Base-by-base conservation (phyloP, 108 stramenopile genomes). In the Craspedostauros australis region DNA sequence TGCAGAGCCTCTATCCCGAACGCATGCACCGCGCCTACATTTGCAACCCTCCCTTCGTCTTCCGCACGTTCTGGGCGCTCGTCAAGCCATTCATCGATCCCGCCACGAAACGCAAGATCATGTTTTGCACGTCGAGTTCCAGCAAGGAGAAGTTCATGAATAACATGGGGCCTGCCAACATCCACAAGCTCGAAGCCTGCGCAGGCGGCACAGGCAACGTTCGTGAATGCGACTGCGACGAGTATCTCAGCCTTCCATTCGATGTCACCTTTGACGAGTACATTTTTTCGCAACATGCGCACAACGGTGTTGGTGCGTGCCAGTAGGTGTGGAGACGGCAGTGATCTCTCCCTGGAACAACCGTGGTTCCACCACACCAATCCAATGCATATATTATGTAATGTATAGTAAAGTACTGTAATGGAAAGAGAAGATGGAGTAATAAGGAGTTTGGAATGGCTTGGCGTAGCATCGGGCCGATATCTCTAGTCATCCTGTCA, bases 1-100 rank as follows among this genome's bases (percentile, higher is more conserved):
- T 96, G 18, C 94, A 95, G 57, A 60, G 72, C 27, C 91, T 91
- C 68, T 96, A 94, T 71, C 86, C 88, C 0, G 94, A 95, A 65
- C 70, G 88, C 6, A 75, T 94, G 68, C 66, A 77, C 36, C 50
- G 79, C 33, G 85, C 83, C 1, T 95, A 86, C 65, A 63, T 95
- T 56, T 69, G 80, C 41, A 80, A 91, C 56, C 89, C 94, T 7
- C 92, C 93, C 0, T 54, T 88, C 26, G 61, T 93, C 1, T 95
- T 95, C 60, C 57, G 77, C 15, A 62, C 79, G 5, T 94, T 95
- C 74, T 96, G 87, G 83, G 60, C 55, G 22, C 50, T 88, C 16
- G 82, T 95, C 16, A 67, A 71, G 22, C 91, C 82, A 2, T 93
- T 95, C 64, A 55, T 95, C 21, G 96, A 96, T 70, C 80, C 82